Conservation (phyloP, 148 eudicot species). For the Spergularia marina region DNA sequence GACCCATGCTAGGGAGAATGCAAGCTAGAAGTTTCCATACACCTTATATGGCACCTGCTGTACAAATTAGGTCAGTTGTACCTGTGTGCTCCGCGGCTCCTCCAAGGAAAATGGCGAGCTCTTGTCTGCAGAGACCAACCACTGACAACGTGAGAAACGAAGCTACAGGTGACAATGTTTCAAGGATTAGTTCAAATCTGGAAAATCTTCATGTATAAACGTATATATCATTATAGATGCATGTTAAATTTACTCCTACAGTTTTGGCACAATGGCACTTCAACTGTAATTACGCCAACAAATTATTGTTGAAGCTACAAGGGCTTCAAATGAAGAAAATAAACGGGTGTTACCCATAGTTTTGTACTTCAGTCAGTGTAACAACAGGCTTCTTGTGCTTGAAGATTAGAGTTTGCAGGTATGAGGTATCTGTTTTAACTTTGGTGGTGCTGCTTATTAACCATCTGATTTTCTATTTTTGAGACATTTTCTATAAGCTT, state of each 20-base stretch:
- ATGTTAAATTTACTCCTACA: slow-evolving; percentile 5
- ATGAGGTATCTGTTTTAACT: no score
- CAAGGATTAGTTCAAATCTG: slow-evolving; percentile 27
- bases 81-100: slow-evolving; percentile 60
- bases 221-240: slow-evolving; percentile 18
- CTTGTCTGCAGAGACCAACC: slow-evolving; percentile 27
- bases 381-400: no score
- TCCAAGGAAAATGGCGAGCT: slow-evolving; percentile 22
- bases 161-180: slow-evolving; percentile 18
- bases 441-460: no score
- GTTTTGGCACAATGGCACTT: slow-evolving; percentile 15
- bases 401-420: no score
- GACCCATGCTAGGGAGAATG: slow-evolving; percentile 25
- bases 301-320: slow-evolving; percentile 4
- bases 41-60: slow-evolving; percentile 46
- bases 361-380: no score
- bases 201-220: slow-evolving; percentile 34
- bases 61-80: slow-evolving; percentile 53
- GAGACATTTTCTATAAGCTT: no score
- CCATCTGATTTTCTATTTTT: no score
- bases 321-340: slow-evolving; percentile 5
- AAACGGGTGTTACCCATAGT: no score
- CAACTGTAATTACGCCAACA: slow-evolving; percentile 19
- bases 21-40: slow-evolving; percentile 33
- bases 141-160: slow-evolving; percentile 14